A percentile compares a stretch with the other conserved stretches of the same genome.
Conservation (phyloP, 768 basidiomycete species). For the Pleurotus citrinopileatus region DNA sequence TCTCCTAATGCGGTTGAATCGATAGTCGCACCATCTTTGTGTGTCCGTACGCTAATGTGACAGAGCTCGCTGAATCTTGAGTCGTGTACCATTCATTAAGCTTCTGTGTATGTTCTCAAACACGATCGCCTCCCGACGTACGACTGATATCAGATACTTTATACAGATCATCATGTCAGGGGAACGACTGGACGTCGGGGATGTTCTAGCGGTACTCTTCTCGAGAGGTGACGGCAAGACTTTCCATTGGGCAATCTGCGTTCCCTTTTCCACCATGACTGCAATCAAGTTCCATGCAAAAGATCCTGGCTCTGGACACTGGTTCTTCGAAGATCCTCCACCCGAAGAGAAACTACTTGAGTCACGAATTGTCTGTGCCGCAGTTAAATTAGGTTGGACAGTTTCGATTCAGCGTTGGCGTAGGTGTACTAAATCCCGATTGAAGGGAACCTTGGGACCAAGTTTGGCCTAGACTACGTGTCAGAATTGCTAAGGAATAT, state of each 20-base stretch:
- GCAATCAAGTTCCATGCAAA: slow-evolving; percentile 5
- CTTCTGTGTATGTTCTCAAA: too few species aligned
- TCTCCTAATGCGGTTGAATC: too few species aligned
- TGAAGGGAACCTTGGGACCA: not conserved
- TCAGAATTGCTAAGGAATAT: slow-evolving; percentile 8
- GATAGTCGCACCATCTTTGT: too few species aligned
- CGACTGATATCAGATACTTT: too few species aligned
- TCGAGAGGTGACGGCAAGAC: not conserved
- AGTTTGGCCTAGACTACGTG: slow-evolving; percentile 1
- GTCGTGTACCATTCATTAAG: too few species aligned
- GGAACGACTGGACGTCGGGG: not conserved
- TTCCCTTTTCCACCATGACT: not conserved
- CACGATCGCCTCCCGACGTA: too few species aligned
- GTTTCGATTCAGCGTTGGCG: too few species aligned
- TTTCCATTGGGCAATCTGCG: slow-evolving; percentile 8
- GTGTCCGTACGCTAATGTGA: too few species aligned
- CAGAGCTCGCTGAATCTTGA: too few species aligned
- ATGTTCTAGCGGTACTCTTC: slow-evolving; percentile 5
- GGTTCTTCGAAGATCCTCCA: slow-evolving; percentile 10
- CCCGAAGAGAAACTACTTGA: not conserved
- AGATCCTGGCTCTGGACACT: not conserved
- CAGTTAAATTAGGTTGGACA: slow-evolving; percentile 4
- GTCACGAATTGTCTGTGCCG: not conserved
- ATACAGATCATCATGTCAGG: too few species aligned
- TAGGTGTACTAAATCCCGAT: not conserved